Base-by-base conservation (phyloP, 2,329 filamentous ascomycete species). In the Byssoonygena ceratinophila region DNA sequence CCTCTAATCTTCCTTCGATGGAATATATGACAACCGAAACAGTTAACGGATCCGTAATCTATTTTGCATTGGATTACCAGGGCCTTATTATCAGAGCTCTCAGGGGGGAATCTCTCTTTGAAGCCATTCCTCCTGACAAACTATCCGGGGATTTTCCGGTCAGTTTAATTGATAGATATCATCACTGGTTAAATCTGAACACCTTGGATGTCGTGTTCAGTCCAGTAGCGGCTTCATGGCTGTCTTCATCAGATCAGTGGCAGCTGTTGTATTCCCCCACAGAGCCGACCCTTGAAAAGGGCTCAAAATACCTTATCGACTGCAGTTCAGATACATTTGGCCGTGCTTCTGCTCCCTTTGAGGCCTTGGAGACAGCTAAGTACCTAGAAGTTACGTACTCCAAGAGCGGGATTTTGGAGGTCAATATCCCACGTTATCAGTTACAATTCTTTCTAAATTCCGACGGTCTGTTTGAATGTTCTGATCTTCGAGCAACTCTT, bases 401-500 rank as follows among this genome's bases (percentile, higher is more conserved):
- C 8, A 20, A 45, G 18, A 32, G 20, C 14, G 27, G 7, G 12
- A 18, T 3, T 6, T 8, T 45, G 9, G 41, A 45, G n/a, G 41
- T 45, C 41, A 27, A 29, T 45, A 27, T 45, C n/a, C 41, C 41
- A 9, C 41, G 41, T 7, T 45, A 45, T 29, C 14, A 45, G 23
- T 29, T 45, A 22, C 41, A 14, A 16, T 45, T 45, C n/a, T 45
- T 45, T 11, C n/a, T 45, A 7, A 45, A 45, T 20, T 11, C 23
- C 23, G 41, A 45, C 3, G 41, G 41, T 16, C 41, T 14, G 14
- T 45, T 45, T 12, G 41, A 45, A 29, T 27, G 41, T 14, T 18
- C 41, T 8, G 41, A 45, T 7, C 41, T 45, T 20, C 41, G 11
- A 29, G 41, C 41, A 12, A 22, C 22, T 29, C 14, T 82, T 1